phyloP scores from a whole-genome alignment of 805 yeast species.

The Ogataea methanolica region DNA sequence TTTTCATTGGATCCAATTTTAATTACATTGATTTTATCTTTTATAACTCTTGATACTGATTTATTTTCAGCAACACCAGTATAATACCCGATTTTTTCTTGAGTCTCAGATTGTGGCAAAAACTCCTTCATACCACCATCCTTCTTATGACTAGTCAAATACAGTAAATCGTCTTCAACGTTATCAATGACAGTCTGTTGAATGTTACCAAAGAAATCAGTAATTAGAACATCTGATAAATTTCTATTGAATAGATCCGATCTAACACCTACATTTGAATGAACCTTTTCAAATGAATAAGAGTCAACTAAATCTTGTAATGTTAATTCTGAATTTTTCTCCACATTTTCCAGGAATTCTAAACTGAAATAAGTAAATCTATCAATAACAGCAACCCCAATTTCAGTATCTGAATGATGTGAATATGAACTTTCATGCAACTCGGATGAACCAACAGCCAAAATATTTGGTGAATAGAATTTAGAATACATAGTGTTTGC shows the following conservation, averaged over 20 bases:
- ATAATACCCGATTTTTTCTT: not conserved
- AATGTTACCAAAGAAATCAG: conserved; percentile 93
- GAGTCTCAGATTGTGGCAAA: too few species aligned
- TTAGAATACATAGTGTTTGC: conserved; percentile 96
- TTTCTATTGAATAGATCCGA: conserved; percentile 72
- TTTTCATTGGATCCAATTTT: conserved; percentile 7
- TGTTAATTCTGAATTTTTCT: conserved; percentile 68
- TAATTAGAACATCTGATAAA: conserved; percentile 63
- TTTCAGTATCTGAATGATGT: conserved; percentile 91
- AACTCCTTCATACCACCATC: conserved; percentile 14
- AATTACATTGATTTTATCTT: conserved; percentile 6
- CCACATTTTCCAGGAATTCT: conserved; percentile 78
- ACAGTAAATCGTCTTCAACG: conserved; percentile 44
- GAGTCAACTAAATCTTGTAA: conserved; percentile 80
- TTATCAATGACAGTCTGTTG: conserved; percentile 65
- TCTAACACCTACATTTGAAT: conserved; percentile 90
- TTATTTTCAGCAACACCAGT: not conserved
- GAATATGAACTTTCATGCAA: conserved; percentile 89
- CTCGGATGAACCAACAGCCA: conserved; percentile 89
- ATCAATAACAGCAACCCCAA: conserved; percentile 97
- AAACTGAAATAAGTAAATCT: conserved; percentile 90
- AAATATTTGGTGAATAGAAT: conserved; percentile 85
- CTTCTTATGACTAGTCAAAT: conserved; percentile 32
- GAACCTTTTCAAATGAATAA: conserved; percentile 80
- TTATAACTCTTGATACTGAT: not conserved